Evolutionary conservation across 108 stramenopile genomes (phyloP), one percentile per base, ranked within the genome.

Genomic region (Chaetoceros muelleri): DNA sequence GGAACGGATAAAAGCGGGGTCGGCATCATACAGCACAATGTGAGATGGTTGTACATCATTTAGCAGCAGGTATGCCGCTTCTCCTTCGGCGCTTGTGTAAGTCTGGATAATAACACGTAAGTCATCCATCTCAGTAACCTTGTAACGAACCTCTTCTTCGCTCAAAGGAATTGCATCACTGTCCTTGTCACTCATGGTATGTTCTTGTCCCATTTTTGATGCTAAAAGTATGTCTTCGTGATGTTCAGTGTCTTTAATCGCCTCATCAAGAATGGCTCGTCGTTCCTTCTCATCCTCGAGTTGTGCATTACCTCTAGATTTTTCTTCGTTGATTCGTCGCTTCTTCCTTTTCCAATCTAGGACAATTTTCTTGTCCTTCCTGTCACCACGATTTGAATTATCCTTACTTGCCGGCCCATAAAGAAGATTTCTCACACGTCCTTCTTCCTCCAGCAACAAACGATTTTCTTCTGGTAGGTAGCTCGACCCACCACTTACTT

Each of bases 1-100:
- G 13, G 84, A 58, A 30, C 98, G 87, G 34, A 96, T 71, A 46
- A 96, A 88, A 30, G 70, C 57, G 5, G 93, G 61, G 55, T 96
- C 94, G 3, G 84, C 75, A 49, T 99, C 96, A 60, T 93, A 96
- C 60, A 96, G 48, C 7, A 99, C 67, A 21, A 96, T 91, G 45
- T 80, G 79, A 28, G 62, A 56, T 30, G 98, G 98, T 30, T 69
- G 52, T 21, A 88, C 53, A 49, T 97, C 95, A 1, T 84, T 59
- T 3, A 96, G 77, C 29, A 96, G 56, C 44, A 80, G 53, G 21
- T 71, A 55, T 21, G 79, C 76, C 28, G 81, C 77, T 44, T 74
- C 77, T 5, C 72, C 84, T 44, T 73, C 84, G 19, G 85, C 53
- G 45, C 67, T 60, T 3, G 82, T 66, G 45, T 80, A 80, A 26